phyloP scores from a whole-genome alignment of 352 stramenopile species.

The Ophiocytium majus region DNA sequence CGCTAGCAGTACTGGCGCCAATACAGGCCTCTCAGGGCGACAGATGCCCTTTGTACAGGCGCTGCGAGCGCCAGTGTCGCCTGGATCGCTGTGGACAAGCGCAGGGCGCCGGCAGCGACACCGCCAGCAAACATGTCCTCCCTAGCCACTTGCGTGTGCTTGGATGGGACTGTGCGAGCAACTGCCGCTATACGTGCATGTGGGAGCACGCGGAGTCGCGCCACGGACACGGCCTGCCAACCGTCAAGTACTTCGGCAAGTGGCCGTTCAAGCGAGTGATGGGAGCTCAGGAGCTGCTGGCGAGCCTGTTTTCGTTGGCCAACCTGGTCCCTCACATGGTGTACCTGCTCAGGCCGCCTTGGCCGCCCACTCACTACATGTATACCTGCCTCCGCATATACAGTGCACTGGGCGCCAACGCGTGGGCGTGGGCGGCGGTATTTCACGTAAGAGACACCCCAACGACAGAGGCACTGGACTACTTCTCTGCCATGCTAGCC shows the following conservation, averaged over 20 bases:
- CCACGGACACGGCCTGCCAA: neutral
- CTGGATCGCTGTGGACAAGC: too few relatives aligned
- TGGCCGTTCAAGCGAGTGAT: constrained; percentile 56
- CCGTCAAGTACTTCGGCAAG: constrained; percentile 56
- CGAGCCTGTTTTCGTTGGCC: constrained; percentile 38
- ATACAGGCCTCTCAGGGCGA: too few relatives aligned
- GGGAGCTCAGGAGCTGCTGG: constrained; percentile 51
- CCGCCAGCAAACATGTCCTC: too few relatives aligned
- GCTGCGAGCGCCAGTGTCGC: too few relatives aligned
- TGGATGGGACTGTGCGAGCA: constrained; percentile 47
- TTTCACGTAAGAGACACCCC: constrained; percentile 52
- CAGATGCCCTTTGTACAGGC: too few relatives aligned
- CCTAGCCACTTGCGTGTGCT: constrained; percentile 38
- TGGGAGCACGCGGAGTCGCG: constrained; percentile 37
- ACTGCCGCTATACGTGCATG: constrained; percentile 58
- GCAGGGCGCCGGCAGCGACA: too few relatives aligned
- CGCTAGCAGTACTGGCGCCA: too few relatives aligned
- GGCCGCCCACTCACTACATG: constrained; percentile 48
- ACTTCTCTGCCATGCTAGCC: constrained; percentile 51
- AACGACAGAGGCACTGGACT: constrained; percentile 53
- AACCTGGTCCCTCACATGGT: constrained; percentile 52
- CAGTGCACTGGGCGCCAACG: constrained; percentile 51
- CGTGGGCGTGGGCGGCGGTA: constrained; percentile 51
- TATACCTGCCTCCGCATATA: constrained; percentile 37
- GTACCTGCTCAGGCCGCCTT: constrained; percentile 40